These are phyloP conservation scores for Fusarium sp. DNA, from an alignment of 2,329 filamentous ascomycete genomes.

Conservation along the genomic window DNA sequence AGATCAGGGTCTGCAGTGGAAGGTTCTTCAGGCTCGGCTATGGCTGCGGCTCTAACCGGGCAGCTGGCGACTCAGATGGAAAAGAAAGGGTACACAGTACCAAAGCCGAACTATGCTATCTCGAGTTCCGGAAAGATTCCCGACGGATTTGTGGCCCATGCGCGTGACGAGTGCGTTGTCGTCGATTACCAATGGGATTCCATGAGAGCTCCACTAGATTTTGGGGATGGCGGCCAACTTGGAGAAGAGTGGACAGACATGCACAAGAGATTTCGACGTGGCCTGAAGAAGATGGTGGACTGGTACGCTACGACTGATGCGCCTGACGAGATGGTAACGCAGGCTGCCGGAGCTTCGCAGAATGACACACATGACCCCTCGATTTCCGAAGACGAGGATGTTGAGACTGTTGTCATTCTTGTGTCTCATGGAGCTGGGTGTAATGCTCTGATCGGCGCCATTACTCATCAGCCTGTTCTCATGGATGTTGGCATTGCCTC, in stretches of 20 bases:
- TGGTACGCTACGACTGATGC: constrained; percentile 78
- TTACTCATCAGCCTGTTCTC: constrained; percentile 91
- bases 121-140: constrained; percentile 86
- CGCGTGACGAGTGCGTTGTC: constrained; percentile 83
- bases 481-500: constrained; percentile 92
- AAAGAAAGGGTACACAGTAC: constrained; percentile 74
- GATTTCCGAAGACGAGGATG: constrained; percentile 66
- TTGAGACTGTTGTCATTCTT: constrained; percentile 84
- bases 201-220: constrained; percentile 79
- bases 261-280: constrained; percentile 88
- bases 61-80: constrained; percentile 41
- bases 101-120: constrained; percentile 84
- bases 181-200: constrained; percentile 99
- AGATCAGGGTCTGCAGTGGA: constrained; percentile 41
- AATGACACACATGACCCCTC: constrained; percentile 51
- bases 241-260: constrained; percentile 97
- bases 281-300: constrained; percentile 80
- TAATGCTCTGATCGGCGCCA: constrained; percentile 91
- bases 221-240: constrained; percentile 88
- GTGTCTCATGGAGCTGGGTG: constrained; percentile 96
- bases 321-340: constrained; percentile 64
- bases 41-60: constrained; percentile 52
- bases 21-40: constrained; percentile 46
- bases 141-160: constrained; percentile 88
- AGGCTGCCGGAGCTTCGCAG: constrained; percentile 26